Evolutionary conservation across 768 basidiomycete genomes (phyloP).

Genomic region (Rhodotorula toruloides): DNA sequence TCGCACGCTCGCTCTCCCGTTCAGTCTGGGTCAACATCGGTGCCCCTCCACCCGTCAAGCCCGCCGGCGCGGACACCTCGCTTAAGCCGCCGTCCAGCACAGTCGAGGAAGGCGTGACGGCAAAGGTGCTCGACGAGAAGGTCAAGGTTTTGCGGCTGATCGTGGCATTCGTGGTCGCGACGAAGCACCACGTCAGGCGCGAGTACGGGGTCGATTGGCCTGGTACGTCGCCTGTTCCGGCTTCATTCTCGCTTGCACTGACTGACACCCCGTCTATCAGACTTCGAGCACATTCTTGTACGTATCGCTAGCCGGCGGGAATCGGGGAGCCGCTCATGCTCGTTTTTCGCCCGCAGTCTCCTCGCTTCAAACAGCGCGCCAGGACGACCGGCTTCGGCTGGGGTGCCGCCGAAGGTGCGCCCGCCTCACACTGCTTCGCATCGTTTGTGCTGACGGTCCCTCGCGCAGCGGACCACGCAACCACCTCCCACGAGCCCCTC

Average conservation of each 20-base stretch:
- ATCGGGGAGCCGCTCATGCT: background rate
- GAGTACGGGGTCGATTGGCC: conserved; percentile 38
- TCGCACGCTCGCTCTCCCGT: conserved; percentile 21
- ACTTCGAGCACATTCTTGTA: conserved; percentile 20
- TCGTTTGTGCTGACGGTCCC: too few relatives aligned
- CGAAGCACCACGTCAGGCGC: conserved; percentile 40
- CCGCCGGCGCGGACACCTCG: conserved; percentile 1
- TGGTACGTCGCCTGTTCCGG: background rate
- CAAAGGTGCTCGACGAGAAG: conserved; percentile 36
- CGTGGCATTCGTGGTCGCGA: conserved; percentile 37
- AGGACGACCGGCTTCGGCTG: conserved; percentile 6
- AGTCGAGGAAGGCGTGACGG: conserved; percentile 1
- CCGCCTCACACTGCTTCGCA: background rate
- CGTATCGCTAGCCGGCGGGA: background rate
- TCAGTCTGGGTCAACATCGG: conserved; percentile 34
- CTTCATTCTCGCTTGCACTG: background rate
- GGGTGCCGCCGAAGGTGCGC: conserved; percentile 14
- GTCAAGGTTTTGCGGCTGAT: conserved; percentile 30
- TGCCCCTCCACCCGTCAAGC: background rate
- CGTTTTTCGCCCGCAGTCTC: background rate
- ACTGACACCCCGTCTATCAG: too few relatives aligned
- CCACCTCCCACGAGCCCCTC: background rate
- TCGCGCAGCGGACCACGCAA: background rate
- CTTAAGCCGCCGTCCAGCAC: background rate
- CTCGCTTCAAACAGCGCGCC: conserved; percentile 1